These are phyloP conservation scores for Backusella australiensis DNA, from an alignment of 192 early-diverging fungal genomes.

Conservation along the genomic window DNA sequence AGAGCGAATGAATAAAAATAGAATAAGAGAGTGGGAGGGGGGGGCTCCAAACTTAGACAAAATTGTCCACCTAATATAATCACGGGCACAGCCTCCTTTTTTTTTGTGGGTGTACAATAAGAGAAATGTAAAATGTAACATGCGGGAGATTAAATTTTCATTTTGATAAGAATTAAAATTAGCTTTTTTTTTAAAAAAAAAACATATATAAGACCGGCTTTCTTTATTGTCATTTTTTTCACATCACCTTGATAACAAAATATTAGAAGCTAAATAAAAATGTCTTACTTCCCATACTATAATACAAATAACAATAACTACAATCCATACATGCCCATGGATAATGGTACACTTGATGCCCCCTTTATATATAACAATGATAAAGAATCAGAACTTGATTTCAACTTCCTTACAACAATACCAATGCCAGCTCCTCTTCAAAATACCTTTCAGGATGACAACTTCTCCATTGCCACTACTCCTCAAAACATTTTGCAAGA, in stretches of 20 bases:
- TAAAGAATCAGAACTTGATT: neutral
- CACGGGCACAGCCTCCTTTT: neutral
- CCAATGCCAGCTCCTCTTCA: neutral
- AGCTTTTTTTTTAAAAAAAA: neutral
- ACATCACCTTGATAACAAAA: neutral
- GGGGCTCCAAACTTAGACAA: neutral
- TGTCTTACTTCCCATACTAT: neutral
- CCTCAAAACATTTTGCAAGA: slow-evolving; percentile 6
- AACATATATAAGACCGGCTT: neutral
- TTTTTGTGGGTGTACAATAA: neutral
- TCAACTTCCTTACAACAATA: neutral
- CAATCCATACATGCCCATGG: neutral
- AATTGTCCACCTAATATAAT: neutral
- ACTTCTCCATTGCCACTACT: neutral
- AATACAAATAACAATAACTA: neutral
- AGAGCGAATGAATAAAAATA: slow-evolving; percentile 6
- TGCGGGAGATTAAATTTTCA: neutral
- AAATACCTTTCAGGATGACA: slow-evolving; percentile 1
- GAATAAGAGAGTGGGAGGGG: neutral
- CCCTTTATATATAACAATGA: neutral
- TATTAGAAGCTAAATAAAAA: neutral
- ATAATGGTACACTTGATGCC: neutral
- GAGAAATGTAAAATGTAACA: neutral
- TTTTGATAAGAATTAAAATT: neutral
- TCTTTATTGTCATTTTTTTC: neutral